Base-by-base conservation (phyloP, 139 green algal genomes). In the Picochlorum sp. region DNA sequence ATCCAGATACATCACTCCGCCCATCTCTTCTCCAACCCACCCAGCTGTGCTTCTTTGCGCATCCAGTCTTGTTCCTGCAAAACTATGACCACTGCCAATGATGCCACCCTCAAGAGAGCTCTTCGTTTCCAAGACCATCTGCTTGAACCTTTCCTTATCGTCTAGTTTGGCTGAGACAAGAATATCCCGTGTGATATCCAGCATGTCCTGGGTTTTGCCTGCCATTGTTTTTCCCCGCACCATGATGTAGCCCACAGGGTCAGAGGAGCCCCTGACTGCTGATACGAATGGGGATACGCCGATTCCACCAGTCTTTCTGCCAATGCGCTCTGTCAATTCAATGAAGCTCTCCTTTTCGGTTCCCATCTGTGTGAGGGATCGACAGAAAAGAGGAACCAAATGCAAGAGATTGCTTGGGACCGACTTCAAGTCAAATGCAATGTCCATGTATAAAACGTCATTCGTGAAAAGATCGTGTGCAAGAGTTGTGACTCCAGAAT, bases 381-480 rank as follows among this genome's bases (percentile, higher is more conserved):
- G 72, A 85, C 88, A 97, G 85, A 98, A 99, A 14, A 99, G 86
- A 4, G 94, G 92, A 44, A 99, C 73, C 57, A 99, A 87, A 20
- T 92, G 91, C 69, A 99, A 77, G 51, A 99, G 86, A 45, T 74
- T 8, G 18, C 63, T 51, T 8, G 94, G 90, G 45, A 99, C 60
- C 2, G 65, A 52, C 0, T 69, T 62, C 63, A 94, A 66, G 63
- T 91, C 79, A 21, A 87, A 71, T 3, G 73, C 66, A 37, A 88
- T 66, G 64, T 98, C 93, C n/a, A 90, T 66, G 76, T 99, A 99
- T 45, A 99, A 76, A 45, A 99, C 84, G 63, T 97, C 86, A 74
- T 98, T 98, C 34, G 94, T 99, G 78, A 98, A 97, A 18, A 99
- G 79, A 69, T 99, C 94, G 75, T 98, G 94, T 4, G 57, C 73